Percentiles rank a stretch among this genome's conserved stretches.
These are phyloP conservation scores for Zoysia matrella DNA, from an alignment of 202 grass and related monocot genomes.

Conservation along the genomic window DNA sequence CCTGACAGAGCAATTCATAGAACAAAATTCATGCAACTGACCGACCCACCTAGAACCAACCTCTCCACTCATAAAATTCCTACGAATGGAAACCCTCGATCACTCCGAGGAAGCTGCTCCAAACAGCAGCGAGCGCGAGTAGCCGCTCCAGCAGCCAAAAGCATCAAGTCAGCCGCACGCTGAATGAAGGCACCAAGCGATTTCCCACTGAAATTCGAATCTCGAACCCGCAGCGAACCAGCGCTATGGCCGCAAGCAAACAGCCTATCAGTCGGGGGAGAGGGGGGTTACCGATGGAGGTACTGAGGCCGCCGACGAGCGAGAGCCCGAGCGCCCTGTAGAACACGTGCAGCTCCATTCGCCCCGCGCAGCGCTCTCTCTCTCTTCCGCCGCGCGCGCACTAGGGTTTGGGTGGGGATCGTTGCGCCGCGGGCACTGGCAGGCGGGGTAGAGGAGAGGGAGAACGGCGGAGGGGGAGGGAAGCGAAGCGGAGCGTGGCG, in stretches of 20 bases:
- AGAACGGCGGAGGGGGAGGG: not conserved
- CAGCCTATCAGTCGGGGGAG: not conserved
- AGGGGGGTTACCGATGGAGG: slow-evolving; percentile 64
- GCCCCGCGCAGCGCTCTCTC: not conserved
- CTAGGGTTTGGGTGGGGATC: slow-evolving; percentile 36
- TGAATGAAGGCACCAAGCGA: not conserved
- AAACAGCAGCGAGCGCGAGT: not conserved
- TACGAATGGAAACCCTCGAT: not conserved
- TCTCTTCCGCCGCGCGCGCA: not conserved
- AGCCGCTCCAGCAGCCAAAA: not conserved
- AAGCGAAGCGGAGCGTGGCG: not conserved
- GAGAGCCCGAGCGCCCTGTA: slow-evolving; percentile 72
- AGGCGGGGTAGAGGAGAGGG: not conserved
- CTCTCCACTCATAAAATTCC: not conserved
- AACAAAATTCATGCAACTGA: not conserved
- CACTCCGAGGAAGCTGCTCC: not conserved
- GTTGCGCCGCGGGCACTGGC: not conserved
- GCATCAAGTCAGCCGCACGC: not conserved
- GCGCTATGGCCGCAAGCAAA: not conserved
- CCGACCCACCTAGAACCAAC: not conserved
- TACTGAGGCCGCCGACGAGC: slow-evolving; percentile 85
- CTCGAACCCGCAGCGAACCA: not conserved
- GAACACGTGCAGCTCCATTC: slow-evolving; percentile 77
- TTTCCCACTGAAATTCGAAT: not conserved
- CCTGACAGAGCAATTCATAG: not conserved